Evolutionary conservation across 2,329 filamentous ascomycete genomes (phyloP), one percentile per base, ranked within the genome.

Genomic region (Nannizzia gypsea): DNA sequence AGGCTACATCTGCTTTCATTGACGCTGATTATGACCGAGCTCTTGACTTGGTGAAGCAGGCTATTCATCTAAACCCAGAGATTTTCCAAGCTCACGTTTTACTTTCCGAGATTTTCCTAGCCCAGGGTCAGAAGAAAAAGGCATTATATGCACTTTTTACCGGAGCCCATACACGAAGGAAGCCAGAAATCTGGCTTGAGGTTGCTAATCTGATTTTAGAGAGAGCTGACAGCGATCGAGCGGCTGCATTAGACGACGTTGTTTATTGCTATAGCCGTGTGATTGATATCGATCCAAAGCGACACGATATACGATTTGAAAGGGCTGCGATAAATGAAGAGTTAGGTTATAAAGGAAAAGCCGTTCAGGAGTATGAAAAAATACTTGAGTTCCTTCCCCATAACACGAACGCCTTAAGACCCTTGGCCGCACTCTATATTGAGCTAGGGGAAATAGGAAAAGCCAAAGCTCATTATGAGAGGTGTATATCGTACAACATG

Each of bases 1-100:
- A 76, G 60, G 77, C 77, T 26, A 78, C 75, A 1, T 73, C 73
- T 54, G 77, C 77, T 17, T 79, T 78, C 61, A 77, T 78, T 59
- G 74, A 78, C 62, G 70, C 73, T 6, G 71, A 78, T 56, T 76
- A 76, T 61, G 76, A 74, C 58, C 72, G 69, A 66, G 79, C 72
- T 56, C 75, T 69, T 57, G 67, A 73, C 5, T 64, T 75, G 9
- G 73, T 77, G 42, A 74, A 75, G 60, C 70, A 76, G 62, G 81
- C 81, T 6, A 77, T 83, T 34, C 73, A 77, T 44, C 71, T 76
- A 31, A 85, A 86, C 64, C 83, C 83, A 0, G 83, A 85, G 67
- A 81, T 85, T 64, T 85, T 82, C 67, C 76, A 78, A 28, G 81
- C 83, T 13, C 81, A 86, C 71, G 81, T 78, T 58, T 72, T 85